Conservation (phyloP, 305 asterid species). For the Caryopteris hybrid region DNA sequence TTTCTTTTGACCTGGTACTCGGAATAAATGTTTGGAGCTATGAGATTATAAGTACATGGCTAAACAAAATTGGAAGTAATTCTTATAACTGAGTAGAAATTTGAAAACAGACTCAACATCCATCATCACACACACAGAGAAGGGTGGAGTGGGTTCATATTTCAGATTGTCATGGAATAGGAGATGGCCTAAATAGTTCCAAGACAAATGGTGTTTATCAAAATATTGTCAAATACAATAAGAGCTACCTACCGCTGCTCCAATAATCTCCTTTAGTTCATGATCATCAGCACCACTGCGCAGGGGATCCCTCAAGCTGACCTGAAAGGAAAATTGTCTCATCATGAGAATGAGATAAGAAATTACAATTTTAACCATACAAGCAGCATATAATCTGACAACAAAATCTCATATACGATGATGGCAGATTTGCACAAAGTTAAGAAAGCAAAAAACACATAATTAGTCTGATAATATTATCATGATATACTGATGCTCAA, state of each 20-base stretch:
- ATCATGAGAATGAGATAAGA: neutral
- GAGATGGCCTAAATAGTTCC: neutral
- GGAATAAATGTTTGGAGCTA: conserved; percentile 11
- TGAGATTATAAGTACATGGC: conserved; percentile 5
- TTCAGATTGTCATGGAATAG: neutral
- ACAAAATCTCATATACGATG: neutral
- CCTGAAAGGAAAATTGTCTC: conserved; percentile 41
- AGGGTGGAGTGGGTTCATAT: neutral
- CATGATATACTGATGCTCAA: too few species aligned
- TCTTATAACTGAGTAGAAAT: neutral
- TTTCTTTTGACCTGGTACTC: conserved; percentile 75
- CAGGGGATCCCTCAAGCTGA: conserved; percentile 92
- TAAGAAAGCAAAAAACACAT: neutral
- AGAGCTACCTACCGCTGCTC: conserved; percentile 62
- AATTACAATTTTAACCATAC: neutral
- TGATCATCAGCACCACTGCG: conserved; percentile 76
- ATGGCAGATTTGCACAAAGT: neutral
- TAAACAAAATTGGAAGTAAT: neutral
- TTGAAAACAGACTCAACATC: neutral
- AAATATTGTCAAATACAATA: conserved; percentile 11
- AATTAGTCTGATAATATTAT: conserved; percentile 2
- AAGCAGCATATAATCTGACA: neutral
- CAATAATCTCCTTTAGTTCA: conserved; percentile 73
- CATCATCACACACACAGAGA: neutral
- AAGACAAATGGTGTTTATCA: conserved; percentile 1